Base-by-base conservation (phyloP, 805 yeast genomes). In the Diddensiella caesifluorescens region DNA sequence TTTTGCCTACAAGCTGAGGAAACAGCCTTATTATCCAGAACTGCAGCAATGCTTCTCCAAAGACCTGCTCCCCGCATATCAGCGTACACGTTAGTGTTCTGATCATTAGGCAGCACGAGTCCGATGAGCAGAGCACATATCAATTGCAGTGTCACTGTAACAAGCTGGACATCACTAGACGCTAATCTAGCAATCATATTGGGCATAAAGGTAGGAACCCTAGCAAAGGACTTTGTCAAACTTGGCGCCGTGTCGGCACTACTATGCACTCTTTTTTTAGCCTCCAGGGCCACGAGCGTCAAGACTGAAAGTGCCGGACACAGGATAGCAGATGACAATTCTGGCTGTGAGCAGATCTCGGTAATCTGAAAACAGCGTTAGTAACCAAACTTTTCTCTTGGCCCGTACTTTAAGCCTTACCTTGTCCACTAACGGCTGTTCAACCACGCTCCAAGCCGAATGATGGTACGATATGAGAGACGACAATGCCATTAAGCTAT, bases 241-340 rank as follows among this genome's bases (percentile, higher is more conserved):
- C 41, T 37, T 5, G 48, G 46, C 34, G 34, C 27, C 16, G 38
- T 15, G 7, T 29, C 27, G 13, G 18, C 31, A 13, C 42, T 5
- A 30, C 31, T 21, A 27, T 28, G 36, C 26, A 33, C 28, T 21
- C 35, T 35, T 13, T 42, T 21, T 20, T 29, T 29, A 12, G 50
- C 29, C 40, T 48, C 52, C 34, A 50, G 39, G 7, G 52, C 50
- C 10, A 50, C 37, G 36, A 48, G 29, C 9, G 46, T 41, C 25
- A 50, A 39, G 10, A 42, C 34, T n/a, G 54, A 46, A 18, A 50
- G 25, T 4, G 52, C 54, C n/a, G 54, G 52, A 34, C 48, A 42
- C 4, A 43, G 22, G 13, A 46, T 41, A 15, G 22, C 25, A 9
- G 49, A 29, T 4, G 35, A 23, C 31, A 36, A 35, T 16, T 48